Conservation (phyloP, 2,329 filamentous ascomycete species). For the Diaporthe vexans region DNA sequence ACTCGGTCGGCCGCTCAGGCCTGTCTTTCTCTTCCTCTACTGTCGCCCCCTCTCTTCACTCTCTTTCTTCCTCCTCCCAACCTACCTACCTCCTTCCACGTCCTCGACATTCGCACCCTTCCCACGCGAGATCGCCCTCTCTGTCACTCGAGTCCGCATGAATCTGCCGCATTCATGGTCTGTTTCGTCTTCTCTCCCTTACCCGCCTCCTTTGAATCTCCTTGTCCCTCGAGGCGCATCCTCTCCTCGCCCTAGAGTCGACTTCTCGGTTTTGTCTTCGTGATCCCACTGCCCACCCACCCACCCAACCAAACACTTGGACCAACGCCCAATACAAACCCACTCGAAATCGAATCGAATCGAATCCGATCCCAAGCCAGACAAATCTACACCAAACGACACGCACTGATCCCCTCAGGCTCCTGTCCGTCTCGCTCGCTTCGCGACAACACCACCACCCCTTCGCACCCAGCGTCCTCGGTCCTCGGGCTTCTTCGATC, state of each 20-base stretch:
- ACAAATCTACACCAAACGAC: background rate
- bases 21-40: slow-evolving; percentile 38
- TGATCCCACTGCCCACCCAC: slow-evolving; percentile 43
- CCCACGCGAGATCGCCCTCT: slow-evolving; percentile 28
- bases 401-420: slow-evolving; percentile 8
- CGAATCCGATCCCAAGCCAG: slow-evolving; percentile 18
- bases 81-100: slow-evolving; percentile 35
- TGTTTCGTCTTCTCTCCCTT: slow-evolving; percentile 38
- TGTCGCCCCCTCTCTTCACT: slow-evolving; percentile 40
- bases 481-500: slow-evolving; percentile 28
- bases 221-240: slow-evolving; percentile 51
- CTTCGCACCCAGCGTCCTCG: slow-evolving; percentile 11
- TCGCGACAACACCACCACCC: slow-evolving; percentile 15
- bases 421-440: slow-evolving; percentile 10
- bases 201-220: slow-evolving; percentile 46
- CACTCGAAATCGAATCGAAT: slow-evolving; percentile 26
- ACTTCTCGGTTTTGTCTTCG: slow-evolving; percentile 43
- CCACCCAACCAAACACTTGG: slow-evolving; percentile 42
- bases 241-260: slow-evolving; percentile 45
- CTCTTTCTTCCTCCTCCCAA: slow-evolving; percentile 39
- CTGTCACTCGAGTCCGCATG: slow-evolving; percentile 39
- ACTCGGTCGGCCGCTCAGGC: slow-evolving; percentile 34
- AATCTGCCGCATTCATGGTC: slow-evolving; percentile 42
- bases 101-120: slow-evolving; percentile 37
- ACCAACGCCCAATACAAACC: slow-evolving; percentile 17